Percentiles rank a stretch among this genome's conserved stretches.
Evolutionary conservation across 2,329 filamentous ascomycete species (phyloP).

Genomic region (Cryphonectria carpinicola): DNA sequence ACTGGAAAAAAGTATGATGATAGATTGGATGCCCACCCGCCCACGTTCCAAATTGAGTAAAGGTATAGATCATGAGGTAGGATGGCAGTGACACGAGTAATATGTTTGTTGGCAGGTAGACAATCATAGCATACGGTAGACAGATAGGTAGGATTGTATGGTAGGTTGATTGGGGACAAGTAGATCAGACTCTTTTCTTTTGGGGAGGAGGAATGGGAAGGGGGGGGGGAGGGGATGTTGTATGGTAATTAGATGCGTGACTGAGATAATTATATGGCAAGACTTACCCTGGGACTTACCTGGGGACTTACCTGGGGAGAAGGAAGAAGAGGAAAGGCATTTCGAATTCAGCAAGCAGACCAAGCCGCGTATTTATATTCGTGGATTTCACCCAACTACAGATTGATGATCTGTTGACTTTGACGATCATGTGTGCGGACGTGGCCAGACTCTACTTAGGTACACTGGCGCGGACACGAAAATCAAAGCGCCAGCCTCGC

Average conservation of each 20-base stretch:
- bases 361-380: background rate
- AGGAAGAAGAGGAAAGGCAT: background rate
- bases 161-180: background rate
- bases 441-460: background rate
- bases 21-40: background rate
- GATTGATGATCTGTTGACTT: background rate
- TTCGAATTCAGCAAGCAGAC: background rate
- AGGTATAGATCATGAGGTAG: background rate
- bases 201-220: no score
- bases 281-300: background rate
- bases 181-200: no score
- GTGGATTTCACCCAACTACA: background rate
- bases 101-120: background rate
- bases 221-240: no score
- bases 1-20: background rate
- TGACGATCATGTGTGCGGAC: background rate
- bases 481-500: background rate
- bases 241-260: background rate
- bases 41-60: conserved; percentile 1
- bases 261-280: background rate
- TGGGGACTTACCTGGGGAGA: background rate
- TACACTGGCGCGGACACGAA: background rate
- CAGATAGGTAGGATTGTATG: background rate
- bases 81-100: background rate
- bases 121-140: background rate